Base-by-base conservation (phyloP, 495 filamentous ascomycete species). In the Penicillium paradoxum region DNA sequence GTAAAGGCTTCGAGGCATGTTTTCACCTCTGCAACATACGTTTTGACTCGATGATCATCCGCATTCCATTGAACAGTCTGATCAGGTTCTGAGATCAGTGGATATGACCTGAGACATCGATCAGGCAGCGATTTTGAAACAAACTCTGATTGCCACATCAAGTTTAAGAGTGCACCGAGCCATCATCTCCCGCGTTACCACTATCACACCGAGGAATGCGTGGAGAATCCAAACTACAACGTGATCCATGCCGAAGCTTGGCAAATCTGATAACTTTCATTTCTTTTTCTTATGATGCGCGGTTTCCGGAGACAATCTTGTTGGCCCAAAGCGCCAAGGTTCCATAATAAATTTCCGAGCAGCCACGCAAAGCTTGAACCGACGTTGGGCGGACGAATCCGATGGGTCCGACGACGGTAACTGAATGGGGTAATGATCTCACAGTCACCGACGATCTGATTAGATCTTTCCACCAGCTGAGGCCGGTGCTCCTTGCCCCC, bases 281-380 rank as follows among this genome's bases (percentile, higher is more conserved):
- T 49, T 18, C 14, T 37, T 22, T 27, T 9, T 9, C 3, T 14
- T 3, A 43, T 29, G 21, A 39, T 27, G 25, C 49, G 38, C 30
- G 19, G 17, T 34, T 51, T 34, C 39, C 38, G 29, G 34, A 27
- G n/a, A 18, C 9, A 49, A 39, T 13, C 6, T 45, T 6, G 42
- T 32, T 32, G 34, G 32, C 33, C 27, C 9, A 4, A 14, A 32
- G 18, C 38, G 49, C 49, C 53, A 38, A 30, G 14, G 45, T 17
- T 25, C 53, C 46, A 55, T 40, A 50, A 40, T 45, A 43, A 42
- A 55, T 55, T 51, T 55, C 53, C 46, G 49, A 51, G 46, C n/a
- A 30, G 41, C 46, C 46, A 55, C 38, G 33, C 17, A 15, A 55
- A 55, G 53, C 53, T 55, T 55, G 46, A 37, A 32, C 29, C 40